Evolutionary conservation across 257 asterid genomes (phyloP).

Genomic region (Henckelia pumila): DNA sequence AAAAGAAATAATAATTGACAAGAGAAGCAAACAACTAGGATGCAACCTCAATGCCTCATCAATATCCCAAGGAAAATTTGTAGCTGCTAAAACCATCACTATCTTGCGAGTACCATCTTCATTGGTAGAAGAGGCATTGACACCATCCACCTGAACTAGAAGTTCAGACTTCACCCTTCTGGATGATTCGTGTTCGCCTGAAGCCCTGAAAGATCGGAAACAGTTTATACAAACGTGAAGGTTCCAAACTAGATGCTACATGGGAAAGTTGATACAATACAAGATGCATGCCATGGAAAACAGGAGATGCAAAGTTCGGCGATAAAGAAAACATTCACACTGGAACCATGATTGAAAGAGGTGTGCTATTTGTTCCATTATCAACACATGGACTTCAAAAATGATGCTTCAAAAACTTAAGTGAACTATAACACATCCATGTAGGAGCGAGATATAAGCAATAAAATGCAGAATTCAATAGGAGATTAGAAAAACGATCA

Average conservation of each 20-base stretch:
- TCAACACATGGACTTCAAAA: background rate
- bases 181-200: slow-evolving; percentile 98
- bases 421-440: background rate
- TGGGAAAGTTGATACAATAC: background rate
- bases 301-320: background rate
- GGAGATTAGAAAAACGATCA: background rate
- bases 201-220: slow-evolving; percentile 54
- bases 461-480: background rate
- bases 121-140: slow-evolving; percentile 71
- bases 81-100: slow-evolving; percentile 99
- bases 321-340: background rate
- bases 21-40: slow-evolving; percentile 23
- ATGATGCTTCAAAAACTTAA: background rate
- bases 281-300: background rate
- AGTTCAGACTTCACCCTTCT: slow-evolving; percentile 93
- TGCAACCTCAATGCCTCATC: slow-evolving; percentile 92
- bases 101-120: slow-evolving; percentile 92
- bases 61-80: slow-evolving; percentile 99
- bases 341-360: background rate
- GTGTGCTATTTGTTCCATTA: slow-evolving; percentile 2
- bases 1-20: slow-evolving; percentile 3
- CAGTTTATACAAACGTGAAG: slow-evolving; percentile 11
- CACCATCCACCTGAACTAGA: slow-evolving; percentile 95
- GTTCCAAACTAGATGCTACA: slow-evolving; percentile 20
- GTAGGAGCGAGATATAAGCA: slow-evolving; percentile 8